Base-by-base conservation (phyloP, 2,329 filamentous ascomycete species). In the Triangularia setosa region DNA sequence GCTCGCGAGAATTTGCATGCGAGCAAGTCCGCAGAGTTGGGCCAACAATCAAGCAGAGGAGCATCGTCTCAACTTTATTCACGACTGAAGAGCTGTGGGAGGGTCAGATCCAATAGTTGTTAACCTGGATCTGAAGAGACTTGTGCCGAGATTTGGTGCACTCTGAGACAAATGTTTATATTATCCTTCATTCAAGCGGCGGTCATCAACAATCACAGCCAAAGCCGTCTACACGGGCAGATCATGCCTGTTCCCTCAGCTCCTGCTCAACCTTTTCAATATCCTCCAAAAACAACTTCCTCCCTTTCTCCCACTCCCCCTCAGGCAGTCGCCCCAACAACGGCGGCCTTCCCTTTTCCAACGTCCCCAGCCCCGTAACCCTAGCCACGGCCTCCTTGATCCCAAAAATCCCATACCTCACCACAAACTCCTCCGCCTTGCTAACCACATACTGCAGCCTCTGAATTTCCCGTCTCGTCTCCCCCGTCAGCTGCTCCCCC, bases 351-450 rank as follows among this genome's bases (percentile, higher is more conserved):
- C 84, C 86, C 1, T 85, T 86, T 68, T 84, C 84, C 63, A 80
- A 75, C 27, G 83, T 83, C 1, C 87, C 87, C 61, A 87, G 79
- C 0, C 84, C 82, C 57, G 85, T 80, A 6, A 87, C 79, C 48
- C 83, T 77, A 64, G 79, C 82, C 6, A 87, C 79, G 0, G 81
- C 85, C 75, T 90, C 87, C 71, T 87, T 87, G 72, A 90, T 87
- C 1, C 87, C 87, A 2, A 89, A 78, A 5, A 86, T 83, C 2
- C 87, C 86, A 72, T 81, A 84, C 68, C 80, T 82, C 7, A 83
- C 87, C 64, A 90, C 82, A 63, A 85, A 81, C 74, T 88, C 86
- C 75, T 90, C 87, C 1, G 84, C 84, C 21, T 80, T 77, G 67
- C 84, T 87, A 24, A 89, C 83, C 52, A 79, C 80, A 73, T 83